phyloP scores from a whole-genome alignment of 495 filamentous ascomycete genomes.

The Xylaria acuta region DNA sequence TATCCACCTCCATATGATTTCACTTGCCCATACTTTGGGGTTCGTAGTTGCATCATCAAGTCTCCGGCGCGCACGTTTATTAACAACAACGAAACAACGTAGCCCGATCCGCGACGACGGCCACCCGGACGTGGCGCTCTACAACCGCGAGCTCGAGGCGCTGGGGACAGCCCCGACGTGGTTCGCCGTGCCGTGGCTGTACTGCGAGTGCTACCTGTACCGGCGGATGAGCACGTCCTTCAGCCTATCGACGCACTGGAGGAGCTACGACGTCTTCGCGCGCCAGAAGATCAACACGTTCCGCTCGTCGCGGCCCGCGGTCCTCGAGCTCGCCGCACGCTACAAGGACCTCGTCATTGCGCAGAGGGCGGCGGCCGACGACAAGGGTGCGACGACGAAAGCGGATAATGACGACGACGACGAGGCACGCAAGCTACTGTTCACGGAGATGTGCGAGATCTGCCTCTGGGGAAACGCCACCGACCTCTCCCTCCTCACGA shows the following conservation, averaged over 20 bases:
- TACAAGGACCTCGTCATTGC: slow-evolving; percentile 69
- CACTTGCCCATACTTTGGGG: not conserved
- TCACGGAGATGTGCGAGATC: slow-evolving; percentile 94
- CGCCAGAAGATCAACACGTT: slow-evolving; percentile 94
- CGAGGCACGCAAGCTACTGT: slow-evolving; percentile 77
- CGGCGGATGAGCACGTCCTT: slow-evolving; percentile 81
- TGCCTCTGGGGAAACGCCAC: slow-evolving; percentile 99
- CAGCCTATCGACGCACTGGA: slow-evolving; percentile 82
- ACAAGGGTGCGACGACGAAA: slow-evolving; percentile 4
- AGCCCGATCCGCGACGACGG: slow-evolving; percentile 88
- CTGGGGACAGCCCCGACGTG: slow-evolving; percentile 78
- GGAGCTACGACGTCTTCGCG: slow-evolving; percentile 88
- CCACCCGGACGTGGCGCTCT: slow-evolving; percentile 73
- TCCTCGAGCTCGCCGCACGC: slow-evolving; percentile 81
- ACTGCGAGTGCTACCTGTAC: slow-evolving; percentile 93
- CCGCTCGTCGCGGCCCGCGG: slow-evolving; percentile 87
- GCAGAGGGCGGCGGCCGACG: slow-evolving; percentile 59
- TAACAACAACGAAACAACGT: not conserved
- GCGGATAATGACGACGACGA: slow-evolving; percentile 56
- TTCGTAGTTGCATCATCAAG: not conserved
- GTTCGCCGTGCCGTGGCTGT: slow-evolving; percentile 88
- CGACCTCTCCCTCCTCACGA: slow-evolving; percentile 88
- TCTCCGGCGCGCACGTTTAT: not conserved
- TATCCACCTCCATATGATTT: not conserved
- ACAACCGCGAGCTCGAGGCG: slow-evolving; percentile 83